These are phyloP conservation scores for Colletotrichum sp. DNA, from an alignment of 2,329 filamentous ascomycete genomes.

Conservation along the genomic window DNA sequence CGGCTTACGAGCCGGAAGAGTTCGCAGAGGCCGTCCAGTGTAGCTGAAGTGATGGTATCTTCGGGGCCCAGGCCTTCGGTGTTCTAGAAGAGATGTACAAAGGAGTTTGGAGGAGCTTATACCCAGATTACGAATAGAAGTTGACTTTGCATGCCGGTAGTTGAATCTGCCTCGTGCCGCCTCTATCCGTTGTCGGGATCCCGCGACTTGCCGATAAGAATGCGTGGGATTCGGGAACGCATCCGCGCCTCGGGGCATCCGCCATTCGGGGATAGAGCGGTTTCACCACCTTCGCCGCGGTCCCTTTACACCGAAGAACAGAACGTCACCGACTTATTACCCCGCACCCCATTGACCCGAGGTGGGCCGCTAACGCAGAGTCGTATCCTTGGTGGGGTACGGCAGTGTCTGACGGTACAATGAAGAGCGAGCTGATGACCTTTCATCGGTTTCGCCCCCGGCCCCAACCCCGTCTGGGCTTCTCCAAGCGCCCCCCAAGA, in stretches of 20 bases:
- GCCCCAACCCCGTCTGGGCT: not conserved
- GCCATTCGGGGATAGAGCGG: not conserved
- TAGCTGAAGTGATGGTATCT: constrained; percentile 26
- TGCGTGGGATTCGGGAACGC: not conserved
- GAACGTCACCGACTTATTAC: constrained; percentile 14
- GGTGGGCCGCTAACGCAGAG: not conserved
- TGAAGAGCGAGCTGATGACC: constrained; percentile 24
- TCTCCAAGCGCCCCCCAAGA: constrained; percentile 8
- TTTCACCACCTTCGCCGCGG: not conserved
- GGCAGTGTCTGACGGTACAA: constrained; percentile 20
- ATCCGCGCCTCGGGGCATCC: not conserved
- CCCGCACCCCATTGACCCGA: constrained; percentile 23
- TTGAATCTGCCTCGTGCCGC: not conserved
- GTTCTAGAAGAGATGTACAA: not conserved
- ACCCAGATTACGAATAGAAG: not conserved
- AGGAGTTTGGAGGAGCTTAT: not conserved
- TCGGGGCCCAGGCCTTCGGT: constrained; percentile 6
- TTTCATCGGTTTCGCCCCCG: constrained; percentile 6
- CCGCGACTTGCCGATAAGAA: not conserved
- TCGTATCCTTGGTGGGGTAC: constrained; percentile 1
- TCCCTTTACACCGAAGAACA: constrained; percentile 4
- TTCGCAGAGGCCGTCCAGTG: constrained; percentile 33
- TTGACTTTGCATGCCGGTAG: not conserved
- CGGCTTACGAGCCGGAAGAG: constrained; percentile 37
- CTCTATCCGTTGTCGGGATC: not conserved